Conservation (phyloP, 108 stramenopile species). For the Cylindrotheca closterium region DNA sequence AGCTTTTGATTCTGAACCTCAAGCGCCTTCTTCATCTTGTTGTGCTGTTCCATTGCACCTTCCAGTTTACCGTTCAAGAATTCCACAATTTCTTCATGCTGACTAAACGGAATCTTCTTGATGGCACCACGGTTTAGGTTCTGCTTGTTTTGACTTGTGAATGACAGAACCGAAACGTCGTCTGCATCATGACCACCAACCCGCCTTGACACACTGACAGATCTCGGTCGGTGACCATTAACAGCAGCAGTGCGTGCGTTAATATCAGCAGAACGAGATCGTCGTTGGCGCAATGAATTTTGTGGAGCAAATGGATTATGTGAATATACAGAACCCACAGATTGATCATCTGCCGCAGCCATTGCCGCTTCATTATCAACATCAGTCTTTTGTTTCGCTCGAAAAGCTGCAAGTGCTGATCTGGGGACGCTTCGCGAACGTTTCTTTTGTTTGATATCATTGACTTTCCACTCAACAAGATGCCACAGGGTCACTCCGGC, state of each 20-base stretch:
- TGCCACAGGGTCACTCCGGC: neutral
- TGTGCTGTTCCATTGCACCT: neutral
- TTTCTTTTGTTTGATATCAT: neutral
- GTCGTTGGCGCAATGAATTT: neutral
- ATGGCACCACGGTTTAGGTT: neutral
- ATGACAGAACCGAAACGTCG: neutral
- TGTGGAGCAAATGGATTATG: neutral
- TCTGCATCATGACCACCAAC: neutral
- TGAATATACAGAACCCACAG: neutral
- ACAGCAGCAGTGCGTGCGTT: neutral
- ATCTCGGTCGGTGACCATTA: neutral
- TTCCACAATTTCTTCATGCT: neutral
- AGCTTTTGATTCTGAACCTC: neutral
- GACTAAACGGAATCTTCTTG: neutral
- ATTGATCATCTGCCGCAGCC: neutral
- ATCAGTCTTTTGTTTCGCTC: neutral
- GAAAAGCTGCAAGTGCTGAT: neutral
- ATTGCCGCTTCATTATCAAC: neutral
- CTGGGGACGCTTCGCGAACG: neutral
- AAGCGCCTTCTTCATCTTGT: neutral
- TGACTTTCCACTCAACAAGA: neutral
- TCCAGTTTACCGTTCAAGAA: neutral
- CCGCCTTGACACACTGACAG: neutral
- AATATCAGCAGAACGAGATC: neutral
- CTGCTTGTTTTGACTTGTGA: neutral